A percentile compares a stretch with the other conserved stretches of the same genome.
Evolutionary conservation across 2,329 filamentous ascomycete genomes (phyloP).

Genomic region (Phoma herbarum): DNA sequence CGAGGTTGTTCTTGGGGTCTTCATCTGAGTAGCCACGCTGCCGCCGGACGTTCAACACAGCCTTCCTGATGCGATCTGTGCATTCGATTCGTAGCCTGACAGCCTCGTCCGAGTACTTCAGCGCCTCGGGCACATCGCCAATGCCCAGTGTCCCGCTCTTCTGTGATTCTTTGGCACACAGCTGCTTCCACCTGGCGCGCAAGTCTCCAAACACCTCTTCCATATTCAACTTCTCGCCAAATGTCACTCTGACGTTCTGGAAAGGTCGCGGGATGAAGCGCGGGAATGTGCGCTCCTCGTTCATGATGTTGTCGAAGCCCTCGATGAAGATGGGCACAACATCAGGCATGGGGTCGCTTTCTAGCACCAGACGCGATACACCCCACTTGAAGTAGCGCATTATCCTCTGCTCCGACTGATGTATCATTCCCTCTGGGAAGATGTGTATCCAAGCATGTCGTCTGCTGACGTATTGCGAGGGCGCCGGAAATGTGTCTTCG

Average conservation of each 20-base stretch:
- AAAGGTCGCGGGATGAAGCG: constrained; percentile 80
- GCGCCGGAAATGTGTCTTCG: constrained; percentile 71
- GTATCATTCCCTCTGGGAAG: constrained; percentile 93
- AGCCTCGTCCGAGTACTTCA: constrained; percentile 78
- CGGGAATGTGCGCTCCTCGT: constrained; percentile 80
- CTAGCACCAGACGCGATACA: constrained; percentile 87
- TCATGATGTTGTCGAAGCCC: constrained; percentile 87
- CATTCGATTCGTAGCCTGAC: constrained; percentile 80
- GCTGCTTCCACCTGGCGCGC: constrained; percentile 74
- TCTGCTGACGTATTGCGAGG: constrained; percentile 74
- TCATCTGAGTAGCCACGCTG: constrained; percentile 79
- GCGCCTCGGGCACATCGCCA: constrained; percentile 69
- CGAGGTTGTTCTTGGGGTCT: constrained; percentile 77
- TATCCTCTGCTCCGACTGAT: constrained; percentile 79
- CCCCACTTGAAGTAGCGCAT: constrained; percentile 99
- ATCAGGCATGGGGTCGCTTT: constrained; percentile 85
- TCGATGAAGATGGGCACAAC: constrained; percentile 95
- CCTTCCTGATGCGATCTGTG: constrained; percentile 76
- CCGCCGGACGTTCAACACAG: constrained; percentile 80
- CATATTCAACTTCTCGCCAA: constrained; percentile 79
- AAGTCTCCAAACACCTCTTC: constrained; percentile 81
- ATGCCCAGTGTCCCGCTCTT: constrained; percentile 54
- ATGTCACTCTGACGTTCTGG: constrained; percentile 75
- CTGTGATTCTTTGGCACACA: constrained; percentile 65
- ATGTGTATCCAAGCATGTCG: constrained; percentile 89